Evolutionary conservation across 2,329 filamentous ascomycete genomes (phyloP).

Genomic region (Talaromyces verruculosus): DNA sequence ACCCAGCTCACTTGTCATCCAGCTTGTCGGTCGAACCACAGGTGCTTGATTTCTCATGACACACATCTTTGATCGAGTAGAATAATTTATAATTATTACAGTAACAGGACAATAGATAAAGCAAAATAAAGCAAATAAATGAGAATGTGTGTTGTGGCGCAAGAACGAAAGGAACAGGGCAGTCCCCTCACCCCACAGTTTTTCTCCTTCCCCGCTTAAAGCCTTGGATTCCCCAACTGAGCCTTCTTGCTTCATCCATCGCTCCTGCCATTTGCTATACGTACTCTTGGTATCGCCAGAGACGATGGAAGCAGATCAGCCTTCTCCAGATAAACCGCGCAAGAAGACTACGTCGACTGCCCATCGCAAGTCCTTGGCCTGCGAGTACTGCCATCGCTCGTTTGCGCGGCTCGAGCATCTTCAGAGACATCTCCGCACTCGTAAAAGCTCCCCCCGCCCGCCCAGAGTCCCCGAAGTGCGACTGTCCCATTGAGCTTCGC

Average conservation of each 20-base stretch:
- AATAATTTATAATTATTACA: not conserved
- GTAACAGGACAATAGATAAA: not conserved
- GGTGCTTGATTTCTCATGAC: too few species aligned
- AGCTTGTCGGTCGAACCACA: not conserved
- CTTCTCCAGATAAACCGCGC: slow-evolving; percentile 38
- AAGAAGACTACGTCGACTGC: slow-evolving; percentile 40
- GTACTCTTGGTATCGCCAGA: not conserved
- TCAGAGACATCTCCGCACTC: slow-evolving; percentile 53
- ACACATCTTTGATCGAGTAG: not conserved
- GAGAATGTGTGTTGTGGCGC: too few species aligned
- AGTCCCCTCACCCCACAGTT: slow-evolving; percentile 37
- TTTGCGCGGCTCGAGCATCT: slow-evolving; percentile 53
- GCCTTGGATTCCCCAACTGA: slow-evolving; percentile 13
- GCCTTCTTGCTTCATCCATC: slow-evolving; percentile 4
- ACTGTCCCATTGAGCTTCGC: slow-evolving; percentile 3
- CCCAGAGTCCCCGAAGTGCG: not conserved
- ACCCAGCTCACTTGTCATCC: not conserved
- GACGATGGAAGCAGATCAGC: slow-evolving; percentile 43
- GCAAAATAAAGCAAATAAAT: too few species aligned
- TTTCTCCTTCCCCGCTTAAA: slow-evolving; percentile 38
- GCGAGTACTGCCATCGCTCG: slow-evolving; percentile 50
- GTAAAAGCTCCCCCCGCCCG: slow-evolving; percentile 37
- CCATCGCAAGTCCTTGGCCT: slow-evolving; percentile 49
- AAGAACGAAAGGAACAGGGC: too few species aligned
- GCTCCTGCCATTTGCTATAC: not conserved